A percentile compares a stretch with the other conserved stretches of the same genome.
phyloP scores from a whole-genome alignment of 2,329 filamentous ascomycete genomes.

The Xylariaceae sp. region DNA sequence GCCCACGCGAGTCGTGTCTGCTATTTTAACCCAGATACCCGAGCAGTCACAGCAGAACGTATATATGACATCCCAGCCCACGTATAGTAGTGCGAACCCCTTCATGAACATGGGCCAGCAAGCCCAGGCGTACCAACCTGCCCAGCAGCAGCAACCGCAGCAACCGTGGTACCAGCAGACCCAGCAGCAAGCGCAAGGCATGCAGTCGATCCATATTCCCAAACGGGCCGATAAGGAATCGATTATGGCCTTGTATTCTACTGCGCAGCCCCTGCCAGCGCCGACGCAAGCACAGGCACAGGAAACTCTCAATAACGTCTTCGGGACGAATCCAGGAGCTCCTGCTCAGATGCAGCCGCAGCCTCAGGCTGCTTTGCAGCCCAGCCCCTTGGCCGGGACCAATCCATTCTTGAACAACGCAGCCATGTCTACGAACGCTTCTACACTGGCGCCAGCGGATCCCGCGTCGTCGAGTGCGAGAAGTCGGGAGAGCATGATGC shows the following conservation, averaged over 20 bases:
- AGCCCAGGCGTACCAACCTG: slow-evolving; percentile 27
- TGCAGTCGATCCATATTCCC: slow-evolving; percentile 37
- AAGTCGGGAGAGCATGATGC: slow-evolving; percentile 67
- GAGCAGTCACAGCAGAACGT: slow-evolving; percentile 35
- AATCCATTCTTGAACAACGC: slow-evolving; percentile 52
- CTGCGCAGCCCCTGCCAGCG: slow-evolving; percentile 46
- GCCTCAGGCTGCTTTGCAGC: slow-evolving; percentile 23
- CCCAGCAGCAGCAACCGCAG: slow-evolving; percentile 1
- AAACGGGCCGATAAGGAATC: slow-evolving; percentile 62
- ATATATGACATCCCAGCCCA: slow-evolving; percentile 29
- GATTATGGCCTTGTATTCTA: slow-evolving; percentile 70
- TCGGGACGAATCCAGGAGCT: slow-evolving; percentile 25
- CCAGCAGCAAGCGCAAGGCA: slow-evolving; percentile 21
- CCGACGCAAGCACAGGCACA: slow-evolving; percentile 30
- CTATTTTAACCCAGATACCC: slow-evolving; percentile 34
- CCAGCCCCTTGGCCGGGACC: slow-evolving; percentile 36
- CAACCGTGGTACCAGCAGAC: slow-evolving; percentile 18
- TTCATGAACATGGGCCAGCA: slow-evolving; percentile 32
- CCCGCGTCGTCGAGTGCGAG: slow-evolving; percentile 35
- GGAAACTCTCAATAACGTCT: slow-evolving; percentile 17
- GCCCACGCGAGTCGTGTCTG: slow-evolving; percentile 30
- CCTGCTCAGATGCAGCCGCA: slow-evolving; percentile 22
- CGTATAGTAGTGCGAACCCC: slow-evolving; percentile 31
- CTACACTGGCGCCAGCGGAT: slow-evolving; percentile 22
- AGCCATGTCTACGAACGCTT: slow-evolving; percentile 22